Evolutionary conservation across 257 asterid species (phyloP).

Genomic region (Solanum paucissectum): DNA sequence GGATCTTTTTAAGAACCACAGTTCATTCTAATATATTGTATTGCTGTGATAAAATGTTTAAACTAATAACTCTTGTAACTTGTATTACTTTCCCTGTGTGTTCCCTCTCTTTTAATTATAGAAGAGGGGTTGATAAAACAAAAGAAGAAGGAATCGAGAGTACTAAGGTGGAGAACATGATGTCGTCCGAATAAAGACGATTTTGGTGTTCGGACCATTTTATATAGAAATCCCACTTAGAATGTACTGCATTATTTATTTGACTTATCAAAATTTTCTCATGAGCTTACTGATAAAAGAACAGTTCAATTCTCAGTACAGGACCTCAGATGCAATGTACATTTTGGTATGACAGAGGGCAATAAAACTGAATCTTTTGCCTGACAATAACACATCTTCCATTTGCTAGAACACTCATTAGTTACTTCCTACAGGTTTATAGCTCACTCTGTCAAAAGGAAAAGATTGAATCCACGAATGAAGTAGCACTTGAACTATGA

Average conservation of each 20-base stretch:
- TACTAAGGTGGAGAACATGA: neutral
- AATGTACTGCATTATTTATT: neutral
- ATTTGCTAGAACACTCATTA: neutral
- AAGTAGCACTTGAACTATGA: neutral
- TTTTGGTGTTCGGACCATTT: neutral
- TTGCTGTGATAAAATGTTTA: neutral
- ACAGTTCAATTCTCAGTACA: neutral
- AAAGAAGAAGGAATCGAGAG: neutral
- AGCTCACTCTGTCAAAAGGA: neutral
- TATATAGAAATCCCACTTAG: neutral
- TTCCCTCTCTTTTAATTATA: neutral
- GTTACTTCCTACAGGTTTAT: neutral
- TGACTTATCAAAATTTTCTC: neutral
- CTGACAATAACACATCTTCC: neutral
- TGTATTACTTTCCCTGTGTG: neutral
- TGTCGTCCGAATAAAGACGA: neutral
- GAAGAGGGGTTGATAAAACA: neutral
- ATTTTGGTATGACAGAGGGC: neutral
- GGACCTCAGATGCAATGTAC: neutral
- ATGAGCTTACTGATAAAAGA: neutral
- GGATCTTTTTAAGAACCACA: neutral
- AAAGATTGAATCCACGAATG: neutral
- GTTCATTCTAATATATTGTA: conserved; percentile 9
- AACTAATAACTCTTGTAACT: neutral
- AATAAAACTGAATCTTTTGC: neutral